phyloP scores from a whole-genome alignment of 1,284 basidiomycete genomes.

The Ceratobasidium sp. region DNA sequence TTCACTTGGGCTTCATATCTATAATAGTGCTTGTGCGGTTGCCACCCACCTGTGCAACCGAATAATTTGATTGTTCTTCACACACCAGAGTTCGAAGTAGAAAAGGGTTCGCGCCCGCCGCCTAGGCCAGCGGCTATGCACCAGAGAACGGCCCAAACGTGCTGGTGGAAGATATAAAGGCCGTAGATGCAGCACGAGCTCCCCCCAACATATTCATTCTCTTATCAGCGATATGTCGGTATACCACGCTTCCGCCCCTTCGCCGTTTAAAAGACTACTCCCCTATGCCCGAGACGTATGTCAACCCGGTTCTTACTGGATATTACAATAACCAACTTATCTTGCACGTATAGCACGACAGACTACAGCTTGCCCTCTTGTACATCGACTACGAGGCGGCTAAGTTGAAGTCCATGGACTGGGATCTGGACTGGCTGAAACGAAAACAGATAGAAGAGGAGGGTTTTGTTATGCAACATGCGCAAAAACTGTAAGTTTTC shows the following conservation, averaged over 20 bases:
- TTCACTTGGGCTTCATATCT: neutral
- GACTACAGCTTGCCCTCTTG: slow-evolving; percentile 17
- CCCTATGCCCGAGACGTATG: slow-evolving; percentile 25
- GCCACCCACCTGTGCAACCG: neutral
- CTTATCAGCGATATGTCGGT: neutral
- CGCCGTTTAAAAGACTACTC: neutral
- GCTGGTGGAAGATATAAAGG: neutral
- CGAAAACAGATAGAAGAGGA: neutral
- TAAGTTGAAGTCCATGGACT: neutral
- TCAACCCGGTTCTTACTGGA: too few relatives aligned
- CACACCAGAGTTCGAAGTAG: neutral
- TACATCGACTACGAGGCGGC: neutral
- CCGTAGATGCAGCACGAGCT: neutral
- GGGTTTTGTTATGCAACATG: neutral
- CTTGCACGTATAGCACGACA: neutral
- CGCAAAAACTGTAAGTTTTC: neutral
- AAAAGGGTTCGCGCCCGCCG: neutral
- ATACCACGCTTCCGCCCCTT: neutral
- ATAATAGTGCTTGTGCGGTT: neutral
- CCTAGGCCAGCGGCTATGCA: neutral
- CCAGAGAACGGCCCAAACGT: neutral
- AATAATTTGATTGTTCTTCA: neutral
- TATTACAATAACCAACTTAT: neutral
- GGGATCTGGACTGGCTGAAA: neutral
- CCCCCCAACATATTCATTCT: neutral